Percentiles rank a stretch among this genome's conserved stretches.
These are phyloP conservation scores for Chrysosphaeria jannelii DNA, from an alignment of 2,329 filamentous ascomycete species.

Conservation along the genomic window DNA sequence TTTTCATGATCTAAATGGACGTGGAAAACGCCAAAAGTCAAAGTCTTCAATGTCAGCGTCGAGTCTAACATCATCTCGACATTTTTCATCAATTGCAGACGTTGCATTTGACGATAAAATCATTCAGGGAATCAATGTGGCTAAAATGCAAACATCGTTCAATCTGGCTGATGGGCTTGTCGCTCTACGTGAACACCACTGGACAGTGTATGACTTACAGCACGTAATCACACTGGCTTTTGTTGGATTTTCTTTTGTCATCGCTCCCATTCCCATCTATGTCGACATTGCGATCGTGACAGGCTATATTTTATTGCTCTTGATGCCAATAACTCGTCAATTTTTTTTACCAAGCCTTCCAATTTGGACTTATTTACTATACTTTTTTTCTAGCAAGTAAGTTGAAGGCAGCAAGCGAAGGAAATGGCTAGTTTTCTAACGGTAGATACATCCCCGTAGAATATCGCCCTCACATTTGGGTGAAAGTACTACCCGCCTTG, in stretches of 20 bases:
- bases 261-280: constrained; percentile 55
- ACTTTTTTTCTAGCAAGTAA: constrained; percentile 84
- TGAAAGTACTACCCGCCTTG: constrained; percentile 72
- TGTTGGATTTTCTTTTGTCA: constrained; percentile 53
- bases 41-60: no score
- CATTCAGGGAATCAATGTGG: constrained; percentile 35
- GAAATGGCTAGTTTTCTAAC: no score
- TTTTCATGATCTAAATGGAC: no score
- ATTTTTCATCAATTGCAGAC: no score
- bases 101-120: no score
- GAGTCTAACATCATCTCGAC: no score
- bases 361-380: constrained; percentile 61
- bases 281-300: constrained; percentile 45
- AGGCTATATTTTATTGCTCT: constrained; percentile 34
- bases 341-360: constrained; percentile 73
- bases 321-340: constrained; percentile 64
- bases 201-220: constrained; percentile 60
- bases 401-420: no score
- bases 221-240: constrained; percentile 47
- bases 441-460: constrained; percentile 66
- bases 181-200: constrained; percentile 46
- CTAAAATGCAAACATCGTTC: constrained; percentile 52
- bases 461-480: constrained; percentile 81
- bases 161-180: constrained; percentile 50
- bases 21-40: no score